Percentiles rank a stretch among this genome's conserved stretches.
These are phyloP conservation scores for Cornus suecica DNA, from an alignment of 148 eudicot genomes.

Conservation along the genomic window DNA sequence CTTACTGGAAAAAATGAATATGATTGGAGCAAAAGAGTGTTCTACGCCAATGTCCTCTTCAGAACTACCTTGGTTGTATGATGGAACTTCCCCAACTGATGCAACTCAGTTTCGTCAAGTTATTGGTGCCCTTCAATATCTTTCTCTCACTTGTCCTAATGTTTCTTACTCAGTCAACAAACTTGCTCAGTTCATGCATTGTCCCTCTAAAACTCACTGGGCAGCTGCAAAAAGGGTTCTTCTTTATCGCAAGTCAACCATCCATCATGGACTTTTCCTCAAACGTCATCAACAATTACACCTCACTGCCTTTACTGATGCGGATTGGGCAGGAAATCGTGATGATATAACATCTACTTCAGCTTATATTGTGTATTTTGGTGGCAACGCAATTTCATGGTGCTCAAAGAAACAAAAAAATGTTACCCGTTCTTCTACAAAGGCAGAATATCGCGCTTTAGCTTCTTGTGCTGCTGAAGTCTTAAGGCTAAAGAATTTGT, in stretches of 20 bases:
- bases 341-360: neutral
- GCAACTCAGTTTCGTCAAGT: no score
- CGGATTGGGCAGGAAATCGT: no score
- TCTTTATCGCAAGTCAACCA: conserved; percentile 6
- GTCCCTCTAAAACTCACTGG: neutral
- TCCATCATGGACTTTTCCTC: conserved; percentile 5
- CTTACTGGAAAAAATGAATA: no score
- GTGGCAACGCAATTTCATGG: neutral
- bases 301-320: neutral
- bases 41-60: no score
- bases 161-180: conserved; percentile 6
- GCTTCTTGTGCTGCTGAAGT: neutral
- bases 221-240: neutral
- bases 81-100: no score
- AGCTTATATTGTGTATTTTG: neutral
- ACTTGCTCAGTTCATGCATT: neutral
- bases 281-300: no score
- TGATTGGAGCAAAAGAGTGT: no score
- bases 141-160: conserved; percentile 3
- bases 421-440: neutral
- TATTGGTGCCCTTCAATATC: conserved; percentile 2
- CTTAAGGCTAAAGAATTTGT: neutral
- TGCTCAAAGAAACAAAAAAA: neutral
- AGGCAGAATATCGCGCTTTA: neutral
- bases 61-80: no score